Evolutionary conservation across 164 flowering plant genomes (phyloP).

Genomic region (Vitis labrusca): DNA sequence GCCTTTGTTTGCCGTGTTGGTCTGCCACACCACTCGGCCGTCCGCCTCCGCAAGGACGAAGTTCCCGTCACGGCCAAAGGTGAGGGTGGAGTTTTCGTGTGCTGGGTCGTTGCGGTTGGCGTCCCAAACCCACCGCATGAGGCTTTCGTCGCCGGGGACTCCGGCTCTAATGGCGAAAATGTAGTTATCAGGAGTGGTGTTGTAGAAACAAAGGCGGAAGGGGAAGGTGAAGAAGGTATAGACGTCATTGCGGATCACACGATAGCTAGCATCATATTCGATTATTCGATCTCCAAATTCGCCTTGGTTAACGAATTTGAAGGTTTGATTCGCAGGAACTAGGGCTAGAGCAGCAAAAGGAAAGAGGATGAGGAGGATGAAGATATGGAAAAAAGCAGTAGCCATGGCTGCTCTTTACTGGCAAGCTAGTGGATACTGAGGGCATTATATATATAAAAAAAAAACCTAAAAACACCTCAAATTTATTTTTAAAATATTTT

Average conservation of each 20-base stretch:
- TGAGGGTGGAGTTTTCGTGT: conserved; percentile 26
- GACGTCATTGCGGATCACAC: neutral
- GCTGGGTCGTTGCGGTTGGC: conserved; percentile 35
- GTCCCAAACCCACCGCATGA: conserved; percentile 46
- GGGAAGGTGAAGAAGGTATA: conserved; percentile 16
- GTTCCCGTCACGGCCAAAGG: conserved; percentile 30
- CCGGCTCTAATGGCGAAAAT: conserved; percentile 32
- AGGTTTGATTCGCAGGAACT: conserved; percentile 25
- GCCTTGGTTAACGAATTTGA: conserved; percentile 25
- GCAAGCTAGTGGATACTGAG: neutral
- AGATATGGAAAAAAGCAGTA: neutral
- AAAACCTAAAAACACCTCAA: too few species aligned
- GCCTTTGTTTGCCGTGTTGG: conserved; percentile 31
- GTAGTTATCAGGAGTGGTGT: conserved; percentile 32
- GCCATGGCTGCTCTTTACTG: neutral
- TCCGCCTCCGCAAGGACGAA: conserved; percentile 34
- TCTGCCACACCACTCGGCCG: conserved; percentile 33
- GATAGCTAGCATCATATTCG: conserved; percentile 14
- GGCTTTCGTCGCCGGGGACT: conserved; percentile 6
- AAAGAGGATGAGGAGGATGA: neutral
- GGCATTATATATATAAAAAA: neutral
- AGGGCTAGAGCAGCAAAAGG: conserved; percentile 5
- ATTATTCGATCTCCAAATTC: conserved; percentile 13
- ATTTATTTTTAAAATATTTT: too few species aligned
- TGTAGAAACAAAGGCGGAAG: conserved; percentile 34